Conservation (phyloP, 31 red algal genomes). For the Porphyra umbilicalis region DNA sequence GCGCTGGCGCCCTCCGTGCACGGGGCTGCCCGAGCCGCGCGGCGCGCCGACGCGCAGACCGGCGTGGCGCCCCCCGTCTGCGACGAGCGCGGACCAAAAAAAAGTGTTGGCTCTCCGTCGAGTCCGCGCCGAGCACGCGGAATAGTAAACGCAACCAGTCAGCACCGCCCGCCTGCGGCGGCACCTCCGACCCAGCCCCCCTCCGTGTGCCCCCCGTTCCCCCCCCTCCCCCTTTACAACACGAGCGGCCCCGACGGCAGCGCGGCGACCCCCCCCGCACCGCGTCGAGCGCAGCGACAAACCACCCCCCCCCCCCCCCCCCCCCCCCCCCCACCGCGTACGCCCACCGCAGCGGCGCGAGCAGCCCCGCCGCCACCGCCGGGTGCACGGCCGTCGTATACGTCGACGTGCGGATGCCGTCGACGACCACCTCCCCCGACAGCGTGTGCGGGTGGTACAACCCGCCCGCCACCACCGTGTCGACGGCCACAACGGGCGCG, state of each 20-base stretch:
- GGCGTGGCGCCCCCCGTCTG: too few relatives aligned
- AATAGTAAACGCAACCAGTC: too few relatives aligned
- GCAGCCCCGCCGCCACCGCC: conserved; percentile 17
- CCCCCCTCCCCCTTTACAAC: background rate
- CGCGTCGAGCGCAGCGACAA: background rate
- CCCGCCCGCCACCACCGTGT: background rate
- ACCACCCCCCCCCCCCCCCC: background rate
- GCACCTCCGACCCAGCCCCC: background rate
- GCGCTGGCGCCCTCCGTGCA: too few relatives aligned
- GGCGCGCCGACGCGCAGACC: too few relatives aligned
- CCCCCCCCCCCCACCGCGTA: conserved; percentile 5
- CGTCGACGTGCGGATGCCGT: conserved; percentile 36
- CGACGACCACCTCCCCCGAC: conserved; percentile 47
- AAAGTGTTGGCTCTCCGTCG: too few relatives aligned
- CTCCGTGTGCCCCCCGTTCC: background rate
- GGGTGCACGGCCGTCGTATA: conserved; percentile 43
- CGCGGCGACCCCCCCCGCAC: background rate
- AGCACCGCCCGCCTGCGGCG: too few relatives aligned
- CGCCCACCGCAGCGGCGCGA: conserved; percentile 34
- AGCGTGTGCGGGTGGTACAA: conserved; percentile 74
- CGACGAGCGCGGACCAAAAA: too few relatives aligned
- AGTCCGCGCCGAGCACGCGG: too few relatives aligned
- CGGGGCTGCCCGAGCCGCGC: too few relatives aligned
- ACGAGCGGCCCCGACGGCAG: too few relatives aligned
- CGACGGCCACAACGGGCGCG: background rate